A percentile compares a stretch with the other conserved stretches of the same genome.
These are phyloP conservation scores for Lolium perenne DNA, from an alignment of 176 grass and related monocot species.

Conservation along the genomic window DNA sequence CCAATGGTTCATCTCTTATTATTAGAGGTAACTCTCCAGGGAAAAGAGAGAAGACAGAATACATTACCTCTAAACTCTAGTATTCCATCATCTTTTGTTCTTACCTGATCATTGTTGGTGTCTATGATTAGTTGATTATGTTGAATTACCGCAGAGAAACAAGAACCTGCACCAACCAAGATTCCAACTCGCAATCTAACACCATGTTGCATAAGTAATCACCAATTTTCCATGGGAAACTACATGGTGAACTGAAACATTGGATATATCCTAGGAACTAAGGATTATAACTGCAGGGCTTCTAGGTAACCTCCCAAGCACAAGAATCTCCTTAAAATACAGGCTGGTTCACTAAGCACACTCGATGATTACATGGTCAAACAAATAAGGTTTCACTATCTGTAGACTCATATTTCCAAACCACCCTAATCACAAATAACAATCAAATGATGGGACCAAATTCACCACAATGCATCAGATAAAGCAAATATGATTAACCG, in stretches of 20 bases:
- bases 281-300: not conserved
- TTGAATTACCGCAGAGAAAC: not conserved
- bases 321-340: not conserved
- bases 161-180: not conserved
- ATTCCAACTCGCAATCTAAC: not conserved
- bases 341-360: not conserved
- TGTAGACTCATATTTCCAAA: not conserved
- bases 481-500: slow-evolving; percentile 37
- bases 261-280: not conserved
- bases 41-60: not conserved
- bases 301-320: not conserved
- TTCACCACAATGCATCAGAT: slow-evolving; percentile 37
- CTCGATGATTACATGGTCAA: not conserved
- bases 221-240: not conserved
- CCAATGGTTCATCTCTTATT: not conserved
- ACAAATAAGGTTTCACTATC: slow-evolving; percentile 19
- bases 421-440: not conserved
- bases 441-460: slow-evolving; percentile 32
- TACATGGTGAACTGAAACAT: not conserved
- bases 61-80: not conserved
- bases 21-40: not conserved
- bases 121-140: not conserved
- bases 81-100: not conserved
- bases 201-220: not conserved
- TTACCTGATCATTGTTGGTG: not conserved